Evolutionary conservation across 108 stramenopile species (phyloP).

Genomic region (Fistulifera solaris): DNA sequence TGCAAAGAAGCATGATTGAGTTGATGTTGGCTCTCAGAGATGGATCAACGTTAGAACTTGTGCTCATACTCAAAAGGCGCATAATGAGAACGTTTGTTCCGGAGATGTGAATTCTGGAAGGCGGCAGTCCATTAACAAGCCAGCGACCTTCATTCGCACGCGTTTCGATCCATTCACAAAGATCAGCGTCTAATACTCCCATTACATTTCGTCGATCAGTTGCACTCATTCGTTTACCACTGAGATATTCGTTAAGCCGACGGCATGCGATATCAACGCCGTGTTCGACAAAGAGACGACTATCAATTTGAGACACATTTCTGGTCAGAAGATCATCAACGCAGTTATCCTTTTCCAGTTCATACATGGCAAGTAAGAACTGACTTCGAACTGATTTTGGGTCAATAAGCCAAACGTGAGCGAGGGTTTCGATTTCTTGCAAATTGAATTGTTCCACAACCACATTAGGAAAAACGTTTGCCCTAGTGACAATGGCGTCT

Average conservation of each 20-base stretch:
- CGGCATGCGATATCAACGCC: conserved; percentile 56
- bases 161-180: conserved; percentile 59
- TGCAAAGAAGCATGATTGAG: conserved; percentile 51
- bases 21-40: conserved; percentile 43
- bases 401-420: conserved; percentile 50
- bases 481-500: conserved; percentile 45
- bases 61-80: conserved; percentile 46
- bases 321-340: conserved; percentile 53
- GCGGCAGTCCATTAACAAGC: conserved; percentile 6
- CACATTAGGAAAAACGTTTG: conserved; percentile 26
- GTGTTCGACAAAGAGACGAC: conserved; percentile 38
- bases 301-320: conserved; percentile 30
- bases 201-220: conserved; percentile 44
- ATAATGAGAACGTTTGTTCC: conserved; percentile 55
- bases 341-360: conserved; percentile 55
- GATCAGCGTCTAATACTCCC: conserved; percentile 63
- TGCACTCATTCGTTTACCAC: conserved; percentile 20
- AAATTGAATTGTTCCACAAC: conserved; percentile 38
- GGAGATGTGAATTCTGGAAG: conserved; percentile 26
- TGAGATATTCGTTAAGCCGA: conserved; percentile 40
- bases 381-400: conserved; percentile 41
- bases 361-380: conserved; percentile 67
- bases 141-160: conserved; percentile 36
- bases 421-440: conserved; percentile 52
- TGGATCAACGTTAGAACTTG: conserved; percentile 26